Conservation (phyloP, 257 asterid genomes). For the Eucommia ulmoides region DNA sequence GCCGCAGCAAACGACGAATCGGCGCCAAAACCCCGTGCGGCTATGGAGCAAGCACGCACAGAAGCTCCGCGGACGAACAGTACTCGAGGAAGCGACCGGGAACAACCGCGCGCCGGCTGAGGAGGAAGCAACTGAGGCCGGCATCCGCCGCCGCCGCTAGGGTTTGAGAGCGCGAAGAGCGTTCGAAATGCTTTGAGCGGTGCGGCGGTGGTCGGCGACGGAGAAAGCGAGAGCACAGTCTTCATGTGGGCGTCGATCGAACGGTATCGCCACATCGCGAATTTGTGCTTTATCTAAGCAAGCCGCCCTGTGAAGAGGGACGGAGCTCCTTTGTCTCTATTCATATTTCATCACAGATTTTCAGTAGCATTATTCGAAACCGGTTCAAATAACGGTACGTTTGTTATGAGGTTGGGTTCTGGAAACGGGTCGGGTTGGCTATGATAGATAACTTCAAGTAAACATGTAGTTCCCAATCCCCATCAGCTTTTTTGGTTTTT, state of each 20-base stretch:
- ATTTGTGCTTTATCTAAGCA: too few relatives aligned
- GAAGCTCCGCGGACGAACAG: background rate
- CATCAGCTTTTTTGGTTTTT: too few relatives aligned
- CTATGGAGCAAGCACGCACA: background rate
- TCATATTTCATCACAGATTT: too few relatives aligned
- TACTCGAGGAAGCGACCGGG: background rate
- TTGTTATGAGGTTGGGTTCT: too few relatives aligned
- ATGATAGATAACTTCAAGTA: too few relatives aligned
- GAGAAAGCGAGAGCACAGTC: background rate
- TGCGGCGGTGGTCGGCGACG: background rate
- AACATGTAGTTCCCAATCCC: too few relatives aligned
- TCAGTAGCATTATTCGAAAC: too few relatives aligned
- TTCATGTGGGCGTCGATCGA: background rate
- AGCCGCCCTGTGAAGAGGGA: too few relatives aligned
- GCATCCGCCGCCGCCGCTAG: background rate
- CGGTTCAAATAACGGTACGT: too few relatives aligned
- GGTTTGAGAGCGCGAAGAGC: background rate
- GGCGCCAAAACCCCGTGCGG: background rate
- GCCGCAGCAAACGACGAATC: constrained; percentile 17
- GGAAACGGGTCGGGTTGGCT: too few relatives aligned
- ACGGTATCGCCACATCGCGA: background rate
- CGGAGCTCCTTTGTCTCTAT: too few relatives aligned
- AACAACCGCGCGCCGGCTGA: background rate
- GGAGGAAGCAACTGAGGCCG: background rate
- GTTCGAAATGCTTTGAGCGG: background rate